phyloP scores from a whole-genome alignment of 805 yeast species.

The Lipomyces sp. region DNA sequence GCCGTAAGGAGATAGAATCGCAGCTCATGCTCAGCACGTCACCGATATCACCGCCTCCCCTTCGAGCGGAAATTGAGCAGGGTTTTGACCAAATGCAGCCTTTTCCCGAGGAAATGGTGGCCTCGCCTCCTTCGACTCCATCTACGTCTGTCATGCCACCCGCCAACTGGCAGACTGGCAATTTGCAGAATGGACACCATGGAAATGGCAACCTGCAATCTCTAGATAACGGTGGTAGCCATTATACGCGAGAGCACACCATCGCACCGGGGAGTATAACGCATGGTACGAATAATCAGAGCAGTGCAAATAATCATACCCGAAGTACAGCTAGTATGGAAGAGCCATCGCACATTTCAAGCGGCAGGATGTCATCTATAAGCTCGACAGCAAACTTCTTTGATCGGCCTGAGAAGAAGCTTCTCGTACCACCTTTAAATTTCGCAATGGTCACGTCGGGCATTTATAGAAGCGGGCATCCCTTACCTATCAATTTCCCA shows the following conservation, averaged over 20 bases:
- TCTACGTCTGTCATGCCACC: conserved; percentile 11
- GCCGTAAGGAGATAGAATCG: conserved; percentile 29
- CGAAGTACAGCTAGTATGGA: conserved; percentile 23
- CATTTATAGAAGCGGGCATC: conserved; percentile 91
- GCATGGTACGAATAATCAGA: neutral
- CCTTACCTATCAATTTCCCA: conserved; percentile 83
- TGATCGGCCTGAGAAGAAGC: conserved; percentile 34
- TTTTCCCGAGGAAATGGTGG: conserved; percentile 11
- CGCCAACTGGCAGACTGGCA: neutral
- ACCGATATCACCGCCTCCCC: conserved; percentile 35
- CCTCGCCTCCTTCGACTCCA: conserved; percentile 36
- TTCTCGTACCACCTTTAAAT: conserved; percentile 83
- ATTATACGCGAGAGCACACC: neutral
- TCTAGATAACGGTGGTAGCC: neutral
- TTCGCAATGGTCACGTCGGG: conserved; percentile 87
- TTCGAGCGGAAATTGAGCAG: conserved; percentile 23
- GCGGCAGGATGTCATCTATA: conserved; percentile 35
- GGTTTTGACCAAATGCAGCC: neutral
- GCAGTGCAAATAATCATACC: conserved; percentile 3
- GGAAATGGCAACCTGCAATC: neutral
- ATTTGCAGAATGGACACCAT: neutral
- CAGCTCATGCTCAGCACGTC: conserved; percentile 32
- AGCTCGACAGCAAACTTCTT: conserved; percentile 33
- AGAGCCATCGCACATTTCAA: conserved; percentile 24
- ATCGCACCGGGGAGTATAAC: neutral